These are phyloP conservation scores for Mitragyna speciosa DNA, from an alignment of 257 asterid genomes.

Conservation along the genomic window DNA sequence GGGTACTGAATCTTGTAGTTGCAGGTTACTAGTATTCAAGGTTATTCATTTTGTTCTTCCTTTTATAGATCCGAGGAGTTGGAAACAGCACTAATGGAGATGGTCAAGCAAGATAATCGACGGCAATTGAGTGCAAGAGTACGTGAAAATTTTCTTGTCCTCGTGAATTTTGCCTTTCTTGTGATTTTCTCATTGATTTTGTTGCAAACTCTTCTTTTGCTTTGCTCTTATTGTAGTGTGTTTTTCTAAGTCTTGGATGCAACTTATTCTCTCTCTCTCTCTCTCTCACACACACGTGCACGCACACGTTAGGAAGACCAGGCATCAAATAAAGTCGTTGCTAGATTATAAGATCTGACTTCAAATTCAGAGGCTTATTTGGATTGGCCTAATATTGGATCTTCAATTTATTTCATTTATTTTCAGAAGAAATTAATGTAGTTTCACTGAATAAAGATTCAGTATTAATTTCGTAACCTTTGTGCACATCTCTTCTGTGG, in stretches of 20 bases:
- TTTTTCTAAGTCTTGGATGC: not conserved
- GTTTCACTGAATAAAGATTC: no score
- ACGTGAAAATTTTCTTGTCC: constrained; percentile 24
- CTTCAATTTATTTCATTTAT: not conserved
- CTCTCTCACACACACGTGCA: not conserved
- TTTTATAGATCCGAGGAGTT: constrained; percentile 22
- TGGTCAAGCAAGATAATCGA: constrained; percentile 89
- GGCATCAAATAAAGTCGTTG: no score
- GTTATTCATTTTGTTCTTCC: no score
- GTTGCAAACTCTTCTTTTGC: no score
- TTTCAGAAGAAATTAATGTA: no score
- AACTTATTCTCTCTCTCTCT: not conserved
- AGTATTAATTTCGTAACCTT: no score
- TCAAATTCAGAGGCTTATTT: not conserved
- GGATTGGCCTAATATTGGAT: not conserved
- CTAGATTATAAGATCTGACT: not conserved
- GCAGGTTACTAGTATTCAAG: no score
- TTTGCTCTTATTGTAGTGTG: not conserved
- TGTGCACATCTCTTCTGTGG: not conserved
- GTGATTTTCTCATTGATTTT: not conserved
- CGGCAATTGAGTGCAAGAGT: constrained; percentile 92
- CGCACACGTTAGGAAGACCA: not conserved
- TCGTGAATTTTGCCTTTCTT: not conserved
- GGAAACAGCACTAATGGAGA: constrained; percentile 46
- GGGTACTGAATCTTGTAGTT: no score